These are phyloP conservation scores for Chaetomium olivaceum DNA, from an alignment of 2,329 filamentous ascomycete species.

Conservation along the genomic window DNA sequence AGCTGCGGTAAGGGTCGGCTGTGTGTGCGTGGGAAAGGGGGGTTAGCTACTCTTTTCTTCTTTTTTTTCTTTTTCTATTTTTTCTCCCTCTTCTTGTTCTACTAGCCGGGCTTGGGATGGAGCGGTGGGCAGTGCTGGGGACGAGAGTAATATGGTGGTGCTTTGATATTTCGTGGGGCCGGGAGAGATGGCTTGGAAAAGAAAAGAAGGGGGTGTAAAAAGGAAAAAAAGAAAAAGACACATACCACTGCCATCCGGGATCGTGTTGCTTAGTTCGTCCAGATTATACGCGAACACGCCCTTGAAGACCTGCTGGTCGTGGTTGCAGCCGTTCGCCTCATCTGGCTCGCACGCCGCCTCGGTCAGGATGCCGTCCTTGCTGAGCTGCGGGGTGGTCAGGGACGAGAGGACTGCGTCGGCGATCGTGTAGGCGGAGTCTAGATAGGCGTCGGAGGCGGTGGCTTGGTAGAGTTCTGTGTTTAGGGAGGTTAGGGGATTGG, in stretches of 20 bases:
- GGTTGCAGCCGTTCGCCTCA: constrained; percentile 47
- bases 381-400: constrained; percentile 12
- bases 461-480: constrained; percentile 48
- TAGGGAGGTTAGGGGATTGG: background rate
- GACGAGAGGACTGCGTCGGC: constrained; percentile 54
- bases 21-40: background rate
- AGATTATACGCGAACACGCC: constrained; percentile 69
- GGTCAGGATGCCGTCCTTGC: constrained; percentile 48
- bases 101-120: background rate
- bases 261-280: constrained; percentile 50
- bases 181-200: too few relatives aligned
- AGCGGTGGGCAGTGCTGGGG: background rate
- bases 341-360: constrained; percentile 51
- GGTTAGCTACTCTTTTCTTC: background rate
- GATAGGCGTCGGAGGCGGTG: constrained; percentile 44
- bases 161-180: too few relatives aligned
- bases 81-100: too few relatives aligned
- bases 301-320: constrained; percentile 63
- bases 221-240: background rate
- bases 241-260: background rate
- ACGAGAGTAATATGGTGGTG: background rate
- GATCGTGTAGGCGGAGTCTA: constrained; percentile 48
- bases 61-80: background rate
- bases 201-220: background rate
- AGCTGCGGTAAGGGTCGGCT: constrained; percentile 28